Percentiles rank a stretch among this genome's conserved stretches.
Conservation (phyloP, 257 asterid species). For the Asclepias syriaca region DNA sequence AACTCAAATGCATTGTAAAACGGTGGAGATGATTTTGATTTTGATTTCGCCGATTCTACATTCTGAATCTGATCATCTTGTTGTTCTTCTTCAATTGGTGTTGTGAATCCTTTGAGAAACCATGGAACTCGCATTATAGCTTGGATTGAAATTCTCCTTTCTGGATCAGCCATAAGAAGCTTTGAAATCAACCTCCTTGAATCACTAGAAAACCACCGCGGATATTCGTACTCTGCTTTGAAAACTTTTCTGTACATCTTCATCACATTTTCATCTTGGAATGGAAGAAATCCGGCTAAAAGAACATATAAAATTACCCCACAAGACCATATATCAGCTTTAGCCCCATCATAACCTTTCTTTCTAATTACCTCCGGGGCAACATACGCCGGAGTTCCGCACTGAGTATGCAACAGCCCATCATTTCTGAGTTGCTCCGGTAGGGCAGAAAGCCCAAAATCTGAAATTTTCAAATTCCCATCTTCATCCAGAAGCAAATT, state of each 20-base stretch:
- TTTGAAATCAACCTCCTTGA: slow-evolving; percentile 56
- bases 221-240: slow-evolving; percentile 37
- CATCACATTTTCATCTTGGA: slow-evolving; percentile 67
- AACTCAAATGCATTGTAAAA: slow-evolving; percentile 38
- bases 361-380: slow-evolving; percentile 74
- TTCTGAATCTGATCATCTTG: not conserved
- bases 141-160: slow-evolving; percentile 10
- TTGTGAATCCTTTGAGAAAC: slow-evolving; percentile 17
- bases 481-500: slow-evolving; percentile 65
- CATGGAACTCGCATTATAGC: slow-evolving; percentile 11
- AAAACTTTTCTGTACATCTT: slow-evolving; percentile 64
- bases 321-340: slow-evolving; percentile 78
- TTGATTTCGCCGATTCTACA: not conserved
- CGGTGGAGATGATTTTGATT: slow-evolving; percentile 17
- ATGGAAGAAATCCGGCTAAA: slow-evolving; percentile 69
- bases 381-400: slow-evolving; percentile 90
- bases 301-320: slow-evolving; percentile 60
- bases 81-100: slow-evolving; percentile 2
- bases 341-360: slow-evolving; percentile 74
- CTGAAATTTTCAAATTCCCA: slow-evolving; percentile 62
- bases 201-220: slow-evolving; percentile 45
- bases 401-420: slow-evolving; percentile 64
- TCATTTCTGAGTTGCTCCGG: slow-evolving; percentile 58
- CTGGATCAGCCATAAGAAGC: slow-evolving; percentile 23
- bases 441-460: slow-evolving; percentile 78